Evolutionary conservation across 768 basidiomycete species (phyloP).

Genomic region (Tephrocybe sp.): DNA sequence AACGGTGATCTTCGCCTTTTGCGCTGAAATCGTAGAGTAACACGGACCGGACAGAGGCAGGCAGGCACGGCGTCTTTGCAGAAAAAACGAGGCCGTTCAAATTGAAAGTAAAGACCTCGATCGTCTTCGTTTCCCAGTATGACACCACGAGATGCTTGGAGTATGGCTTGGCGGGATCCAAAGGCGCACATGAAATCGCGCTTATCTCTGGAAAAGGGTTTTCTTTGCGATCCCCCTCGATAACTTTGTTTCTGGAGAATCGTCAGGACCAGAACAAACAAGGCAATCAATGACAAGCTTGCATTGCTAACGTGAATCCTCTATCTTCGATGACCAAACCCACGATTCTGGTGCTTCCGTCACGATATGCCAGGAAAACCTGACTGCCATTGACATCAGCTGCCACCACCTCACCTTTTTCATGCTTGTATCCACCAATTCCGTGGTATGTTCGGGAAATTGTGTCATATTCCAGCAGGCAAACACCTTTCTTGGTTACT

Average conservation of each 20-base stretch:
- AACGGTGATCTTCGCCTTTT: constrained; percentile 35
- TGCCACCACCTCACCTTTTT: constrained; percentile 53
- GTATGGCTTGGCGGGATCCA: constrained; percentile 46
- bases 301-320: constrained; percentile 33
- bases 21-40: constrained; percentile 45
- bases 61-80: constrained; percentile 35
- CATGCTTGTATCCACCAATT: constrained; percentile 33
- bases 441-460: constrained; percentile 40
- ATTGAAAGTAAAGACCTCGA: constrained; percentile 52
- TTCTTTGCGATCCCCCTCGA: constrained; percentile 15
- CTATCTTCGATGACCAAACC: constrained; percentile 48
- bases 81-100: constrained; percentile 26
- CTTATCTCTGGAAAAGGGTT: constrained; percentile 53
- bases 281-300: constrained; percentile 15
- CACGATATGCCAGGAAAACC: constrained; percentile 57
- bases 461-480: constrained; percentile 57
- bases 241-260: no score
- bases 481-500: constrained; percentile 60
- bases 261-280: no score
- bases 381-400: constrained; percentile 73
- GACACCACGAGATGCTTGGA: constrained; percentile 58
- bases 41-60: constrained; percentile 46
- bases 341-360: constrained; percentile 51
- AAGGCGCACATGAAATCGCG: constrained; percentile 62
- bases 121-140: constrained; percentile 71